These are phyloP conservation scores for Cinnamomum micranthum DNA, from an alignment of 164 flowering plant species.

Conservation along the genomic window DNA sequence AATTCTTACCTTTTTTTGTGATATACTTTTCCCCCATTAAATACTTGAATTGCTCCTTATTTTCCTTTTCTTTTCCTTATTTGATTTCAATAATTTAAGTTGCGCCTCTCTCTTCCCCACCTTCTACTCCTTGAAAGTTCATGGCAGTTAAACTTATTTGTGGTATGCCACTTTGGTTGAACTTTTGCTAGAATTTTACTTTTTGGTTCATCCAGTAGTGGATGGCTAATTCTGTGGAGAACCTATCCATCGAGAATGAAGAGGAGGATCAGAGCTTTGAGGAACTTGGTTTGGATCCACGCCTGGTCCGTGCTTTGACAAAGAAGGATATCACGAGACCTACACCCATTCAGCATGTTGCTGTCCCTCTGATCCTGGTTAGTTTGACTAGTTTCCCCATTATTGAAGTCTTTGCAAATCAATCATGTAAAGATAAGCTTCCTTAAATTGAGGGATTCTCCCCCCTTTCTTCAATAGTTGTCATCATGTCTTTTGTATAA, in stretches of 20 bases:
- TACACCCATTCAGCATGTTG: constrained; percentile 71
- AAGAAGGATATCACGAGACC: constrained; percentile 71
- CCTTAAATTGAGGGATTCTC: too few species aligned
- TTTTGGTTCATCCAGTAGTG: not conserved
- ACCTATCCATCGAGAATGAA: constrained; percentile 18
- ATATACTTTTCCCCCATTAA: too few species aligned
- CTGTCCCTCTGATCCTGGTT: constrained; percentile 77
- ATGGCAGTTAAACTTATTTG: too few species aligned
- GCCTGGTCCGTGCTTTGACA: constrained; percentile 63
- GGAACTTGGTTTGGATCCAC: constrained; percentile 76
- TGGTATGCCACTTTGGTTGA: not conserved
- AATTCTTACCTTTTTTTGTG: too few species aligned
- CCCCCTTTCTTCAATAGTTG: not conserved
- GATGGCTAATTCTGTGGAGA: constrained; percentile 11
- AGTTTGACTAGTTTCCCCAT: constrained; percentile 5
- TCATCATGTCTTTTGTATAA: not conserved
- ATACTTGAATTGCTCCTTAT: too few species aligned
- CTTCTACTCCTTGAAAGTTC: too few species aligned
- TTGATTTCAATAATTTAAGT: too few species aligned
- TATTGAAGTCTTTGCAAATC: not conserved
- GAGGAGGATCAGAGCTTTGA: constrained; percentile 56
- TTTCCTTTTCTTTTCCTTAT: too few species aligned
- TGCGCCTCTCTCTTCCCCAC: too few species aligned
- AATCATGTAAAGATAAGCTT: too few species aligned
- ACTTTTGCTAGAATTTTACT: not conserved